Conservation (phyloP, 129 eudicot genomes). For the Arctium lappa region DNA sequence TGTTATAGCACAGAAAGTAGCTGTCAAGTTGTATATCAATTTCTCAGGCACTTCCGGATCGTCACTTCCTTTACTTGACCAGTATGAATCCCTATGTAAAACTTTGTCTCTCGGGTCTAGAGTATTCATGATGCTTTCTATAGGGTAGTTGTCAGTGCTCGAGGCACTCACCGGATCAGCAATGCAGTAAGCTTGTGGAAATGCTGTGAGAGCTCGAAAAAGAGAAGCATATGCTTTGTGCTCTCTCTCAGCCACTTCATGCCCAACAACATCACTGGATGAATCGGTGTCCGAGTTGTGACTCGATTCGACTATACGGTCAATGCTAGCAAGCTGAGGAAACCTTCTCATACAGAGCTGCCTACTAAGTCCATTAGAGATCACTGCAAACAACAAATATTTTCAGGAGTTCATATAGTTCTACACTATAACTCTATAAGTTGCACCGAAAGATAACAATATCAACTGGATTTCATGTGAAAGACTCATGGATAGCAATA, state of each 20-base stretch:
- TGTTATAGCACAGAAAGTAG: conserved; percentile 51
- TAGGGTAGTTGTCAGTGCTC: conserved; percentile 78
- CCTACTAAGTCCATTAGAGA: conserved; percentile 58
- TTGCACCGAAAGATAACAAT: neutral
- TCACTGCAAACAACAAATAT: conserved; percentile 44
- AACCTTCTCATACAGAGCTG: conserved; percentile 51
- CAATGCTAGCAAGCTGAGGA: conserved; percentile 59
- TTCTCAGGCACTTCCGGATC: conserved; percentile 74
- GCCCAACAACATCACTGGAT: conserved; percentile 33
- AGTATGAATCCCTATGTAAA: conserved; percentile 50
- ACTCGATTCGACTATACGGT: conserved; percentile 21
- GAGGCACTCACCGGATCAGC: conserved; percentile 73
- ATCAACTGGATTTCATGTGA: no score
- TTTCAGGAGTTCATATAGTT: neutral
- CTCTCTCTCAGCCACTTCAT: conserved; percentile 33
- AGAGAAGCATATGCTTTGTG: conserved; percentile 59
- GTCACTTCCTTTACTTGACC: conserved; percentile 86
- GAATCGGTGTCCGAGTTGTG: conserved; percentile 6
- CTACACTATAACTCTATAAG: neutral
- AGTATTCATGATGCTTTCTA: conserved; percentile 64
- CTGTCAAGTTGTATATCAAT: conserved; percentile 47
- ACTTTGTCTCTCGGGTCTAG: conserved; percentile 55
- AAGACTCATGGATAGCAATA: no score
- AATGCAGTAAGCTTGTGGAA: conserved; percentile 48
- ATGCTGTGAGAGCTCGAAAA: conserved; percentile 46